Percentiles rank a stretch among this genome's conserved stretches.
Conservation (phyloP, 345 rosid genomes). For the Hirschfeldia incana region DNA sequence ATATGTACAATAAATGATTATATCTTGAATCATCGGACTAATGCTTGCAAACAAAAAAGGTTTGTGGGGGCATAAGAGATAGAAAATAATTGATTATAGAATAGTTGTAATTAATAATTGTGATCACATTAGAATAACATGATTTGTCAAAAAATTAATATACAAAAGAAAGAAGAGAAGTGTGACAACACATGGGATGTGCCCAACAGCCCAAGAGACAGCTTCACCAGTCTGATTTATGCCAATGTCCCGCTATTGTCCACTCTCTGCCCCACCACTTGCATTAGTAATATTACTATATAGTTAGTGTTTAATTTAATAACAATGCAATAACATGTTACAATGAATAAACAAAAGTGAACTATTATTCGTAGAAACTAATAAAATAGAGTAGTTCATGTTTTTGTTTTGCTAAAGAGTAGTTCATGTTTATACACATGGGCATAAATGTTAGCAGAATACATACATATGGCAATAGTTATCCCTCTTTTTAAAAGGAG, state of each 20-base stretch:
- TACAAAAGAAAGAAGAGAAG: conserved; percentile 26
- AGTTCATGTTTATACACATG: not conserved
- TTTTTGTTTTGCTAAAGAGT: not conserved
- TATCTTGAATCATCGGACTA: conserved; percentile 19
- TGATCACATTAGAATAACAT: conserved; percentile 31
- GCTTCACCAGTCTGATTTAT: conserved; percentile 37
- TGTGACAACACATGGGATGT: conserved; percentile 48
- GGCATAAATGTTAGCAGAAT: not conserved
- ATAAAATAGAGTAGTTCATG: not conserved
- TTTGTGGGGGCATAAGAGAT: not conserved
- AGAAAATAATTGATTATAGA: not conserved
- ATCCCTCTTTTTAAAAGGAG: not conserved
- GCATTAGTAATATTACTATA: not conserved
- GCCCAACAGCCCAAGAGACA: conserved; percentile 37
- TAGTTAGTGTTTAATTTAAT: conserved; percentile 5
- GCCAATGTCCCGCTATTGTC: conserved; percentile 45
- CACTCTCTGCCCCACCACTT: conserved; percentile 36
- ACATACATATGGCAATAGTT: not conserved
- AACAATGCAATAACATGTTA: conserved; percentile 17
- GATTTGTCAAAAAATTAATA: conserved; percentile 3
- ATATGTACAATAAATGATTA: not conserved
- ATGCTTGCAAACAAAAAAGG: conserved; percentile 2
- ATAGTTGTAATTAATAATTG: conserved; percentile 28
- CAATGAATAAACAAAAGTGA: not conserved
- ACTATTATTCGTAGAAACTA: not conserved